Base-by-base conservation (phyloP, 1,139 yeast genomes). In the Pichia sp. region DNA sequence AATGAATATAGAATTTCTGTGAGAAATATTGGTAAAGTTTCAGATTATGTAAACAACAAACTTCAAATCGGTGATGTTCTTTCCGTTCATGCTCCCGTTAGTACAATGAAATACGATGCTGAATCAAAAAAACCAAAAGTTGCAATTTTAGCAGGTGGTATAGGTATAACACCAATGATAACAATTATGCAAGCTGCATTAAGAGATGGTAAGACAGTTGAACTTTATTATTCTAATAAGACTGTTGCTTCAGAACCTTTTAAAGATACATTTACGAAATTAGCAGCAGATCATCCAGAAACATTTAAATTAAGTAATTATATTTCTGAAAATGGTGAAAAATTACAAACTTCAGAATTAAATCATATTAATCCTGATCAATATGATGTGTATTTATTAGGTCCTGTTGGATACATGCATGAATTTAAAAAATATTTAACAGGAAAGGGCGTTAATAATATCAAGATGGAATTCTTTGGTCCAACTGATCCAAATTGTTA, bases 91-190 rank as follows among this genome's bases (percentile, higher is more conserved):
- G 75, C 85, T 13, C 88, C 88, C 32, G 66, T 68, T 21, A 88
- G 87, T 31, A 71, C 69, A 41, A 72, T 78, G 50, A 62, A 56
- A 2, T 66, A 70, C 53, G 38, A 43, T n/a, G 53, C 62, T 35
- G 62, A 63, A 18, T 44, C 52, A n/a, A 49, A 52, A 9, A 52
- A 54, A 28, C 48, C 55, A 18, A 69, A 70, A 21, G 63, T 72
- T 19, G 64, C 75, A 3, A 53, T 63, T 9, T 59, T 78, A 32
- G 70, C 76, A 23, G 83, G 80, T 40, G 88, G 87, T 41, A 78
- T 79, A 49, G 88, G 87, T 49, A 73, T 78, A 43, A 80, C 87
- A 3, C 87, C 88, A 32, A 49, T 77, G 42, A 54, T 78, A 37
- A 63, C 83, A 8, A 72, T 78, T 56, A 54, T 72, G 25, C 73